Percentiles rank a stretch among this genome's conserved stretches.
Evolutionary conservation across 2,329 filamentous ascomycete species (phyloP).

Genomic region (Ustilaginoidea virens): DNA sequence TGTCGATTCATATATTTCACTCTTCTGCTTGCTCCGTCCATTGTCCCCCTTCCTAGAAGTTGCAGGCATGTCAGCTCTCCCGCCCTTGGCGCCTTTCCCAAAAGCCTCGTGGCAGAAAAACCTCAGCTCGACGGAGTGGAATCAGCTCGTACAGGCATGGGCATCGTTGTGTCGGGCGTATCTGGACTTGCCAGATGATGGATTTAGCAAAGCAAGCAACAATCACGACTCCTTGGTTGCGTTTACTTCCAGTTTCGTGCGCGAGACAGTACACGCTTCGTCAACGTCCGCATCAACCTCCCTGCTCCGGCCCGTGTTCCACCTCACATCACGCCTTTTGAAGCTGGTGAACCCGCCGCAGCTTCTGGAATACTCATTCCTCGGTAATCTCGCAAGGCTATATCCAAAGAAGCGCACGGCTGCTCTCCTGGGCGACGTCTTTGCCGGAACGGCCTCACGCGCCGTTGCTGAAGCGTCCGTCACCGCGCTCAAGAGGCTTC

Average conservation of each 20-base stretch:
- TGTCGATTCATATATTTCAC: too few species aligned
- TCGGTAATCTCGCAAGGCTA: slow-evolving; percentile 50
- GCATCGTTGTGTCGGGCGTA: slow-evolving; percentile 49
- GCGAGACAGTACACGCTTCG: slow-evolving; percentile 27
- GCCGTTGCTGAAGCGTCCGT: slow-evolving; percentile 37
- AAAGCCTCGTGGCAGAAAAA: slow-evolving; percentile 48
- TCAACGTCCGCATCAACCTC: slow-evolving; percentile 12
- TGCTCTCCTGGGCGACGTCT: slow-evolving; percentile 33
- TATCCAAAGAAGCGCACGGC: slow-evolving; percentile 49
- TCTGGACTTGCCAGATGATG: slow-evolving; percentile 38
- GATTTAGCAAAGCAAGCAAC: slow-evolving; percentile 33
- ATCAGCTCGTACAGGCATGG: slow-evolving; percentile 65
- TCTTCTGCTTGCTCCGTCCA: too few species aligned
- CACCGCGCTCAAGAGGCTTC: slow-evolving; percentile 40
- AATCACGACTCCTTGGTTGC: slow-evolving; percentile 39
- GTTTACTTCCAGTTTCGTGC: slow-evolving; percentile 38
- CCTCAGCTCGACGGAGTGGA: slow-evolving; percentile 59
- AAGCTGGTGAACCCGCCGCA: slow-evolving; percentile 23
- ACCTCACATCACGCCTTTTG: slow-evolving; percentile 44
- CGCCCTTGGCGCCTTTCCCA: slow-evolving; percentile 66
- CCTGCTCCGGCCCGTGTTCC: slow-evolving; percentile 49
- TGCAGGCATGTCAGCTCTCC: slow-evolving; percentile 16
- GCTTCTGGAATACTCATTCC: slow-evolving; percentile 49
- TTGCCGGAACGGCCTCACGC: slow-evolving; percentile 27
- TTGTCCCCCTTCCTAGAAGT: slow-evolving; percentile 27